Percentiles rank a stretch among this genome's conserved stretches.
These are phyloP conservation scores for Pythium pectinolyticum DNA, from an alignment of 352 stramenopile genomes.

Conservation along the genomic window DNA sequence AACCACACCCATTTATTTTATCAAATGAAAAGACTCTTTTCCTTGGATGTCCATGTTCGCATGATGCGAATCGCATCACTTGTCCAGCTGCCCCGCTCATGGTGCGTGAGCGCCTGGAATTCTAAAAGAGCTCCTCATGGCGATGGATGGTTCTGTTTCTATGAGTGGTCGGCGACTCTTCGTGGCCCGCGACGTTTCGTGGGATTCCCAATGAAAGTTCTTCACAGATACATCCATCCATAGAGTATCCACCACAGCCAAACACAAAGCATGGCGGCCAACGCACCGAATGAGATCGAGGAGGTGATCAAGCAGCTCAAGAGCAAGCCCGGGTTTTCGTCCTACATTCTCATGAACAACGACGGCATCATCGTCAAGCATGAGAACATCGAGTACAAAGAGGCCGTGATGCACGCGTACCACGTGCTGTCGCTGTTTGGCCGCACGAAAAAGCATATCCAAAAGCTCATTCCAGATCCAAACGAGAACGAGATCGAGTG, in stretches of 20 bases:
- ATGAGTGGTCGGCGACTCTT: background rate
- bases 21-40: slow-evolving; percentile 3
- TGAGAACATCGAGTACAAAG: slow-evolving; percentile 90
- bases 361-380: slow-evolving; percentile 93
- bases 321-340: slow-evolving; percentile 85
- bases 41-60: too few species aligned
- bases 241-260: background rate
- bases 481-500: slow-evolving; percentile 90
- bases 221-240: too few species aligned
- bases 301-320: slow-evolving; percentile 93
- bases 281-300: slow-evolving; percentile 90
- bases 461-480: slow-evolving; percentile 85
- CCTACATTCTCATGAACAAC: slow-evolving; percentile 93
- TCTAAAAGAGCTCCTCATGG: too few species aligned
- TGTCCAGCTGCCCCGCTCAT: too few species aligned
- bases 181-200: background rate
- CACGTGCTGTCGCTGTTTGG: slow-evolving; percentile 88
- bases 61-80: too few species aligned
- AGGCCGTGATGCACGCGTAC: slow-evolving; percentile 91
- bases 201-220: too few species aligned
- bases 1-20: slow-evolving; percentile 3
- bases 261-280: slow-evolving; percentile 49
- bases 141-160: too few species aligned
- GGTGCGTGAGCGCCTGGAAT: too few species aligned
- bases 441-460: slow-evolving; percentile 81